Percentiles rank a stretch among this genome's conserved stretches.
phyloP scores from a whole-genome alignment of 768 basidiomycete genomes.

The Trametes punicea region DNA sequence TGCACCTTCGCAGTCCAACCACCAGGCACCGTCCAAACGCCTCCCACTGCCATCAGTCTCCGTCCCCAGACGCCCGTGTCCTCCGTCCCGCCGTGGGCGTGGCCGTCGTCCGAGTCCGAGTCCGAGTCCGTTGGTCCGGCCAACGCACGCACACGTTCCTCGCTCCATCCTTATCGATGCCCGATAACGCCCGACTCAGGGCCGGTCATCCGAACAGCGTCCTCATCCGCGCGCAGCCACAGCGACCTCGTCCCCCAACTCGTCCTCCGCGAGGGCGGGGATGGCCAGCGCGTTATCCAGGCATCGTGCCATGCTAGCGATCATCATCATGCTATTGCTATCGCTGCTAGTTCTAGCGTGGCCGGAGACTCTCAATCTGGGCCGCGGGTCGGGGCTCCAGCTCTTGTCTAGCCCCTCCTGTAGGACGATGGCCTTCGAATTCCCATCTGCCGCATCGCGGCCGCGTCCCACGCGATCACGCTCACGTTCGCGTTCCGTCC shows the following conservation, averaged over 20 bases:
- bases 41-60: too few relatives aligned
- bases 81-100: not conserved
- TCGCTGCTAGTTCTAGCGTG: not conserved
- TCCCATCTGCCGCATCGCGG: not conserved
- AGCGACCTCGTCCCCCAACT: not conserved
- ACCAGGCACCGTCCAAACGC: constrained; percentile 15
- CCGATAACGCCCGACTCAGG: constrained; percentile 11
- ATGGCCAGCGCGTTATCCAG: not conserved
- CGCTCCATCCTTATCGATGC: constrained; percentile 15
- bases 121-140: not conserved
- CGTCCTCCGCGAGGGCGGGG: not conserved
- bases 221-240: not conserved
- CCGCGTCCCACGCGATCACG: not conserved
- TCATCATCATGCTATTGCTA: not conserved
- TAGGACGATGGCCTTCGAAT: not conserved
- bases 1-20: constrained; percentile 17
- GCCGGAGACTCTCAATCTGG: not conserved
- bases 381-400: not conserved
- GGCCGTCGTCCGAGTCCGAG: too few relatives aligned
- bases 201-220: not conserved
- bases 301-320: constrained; percentile 2
- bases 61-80: too few relatives aligned
- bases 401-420: not conserved
- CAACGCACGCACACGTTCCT: constrained; percentile 13
- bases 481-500: not conserved